Evolutionary conservation across 345 rosid species (phyloP), one percentile per base, ranked within the genome.

Genomic region (Aquilaria sinensis): DNA sequence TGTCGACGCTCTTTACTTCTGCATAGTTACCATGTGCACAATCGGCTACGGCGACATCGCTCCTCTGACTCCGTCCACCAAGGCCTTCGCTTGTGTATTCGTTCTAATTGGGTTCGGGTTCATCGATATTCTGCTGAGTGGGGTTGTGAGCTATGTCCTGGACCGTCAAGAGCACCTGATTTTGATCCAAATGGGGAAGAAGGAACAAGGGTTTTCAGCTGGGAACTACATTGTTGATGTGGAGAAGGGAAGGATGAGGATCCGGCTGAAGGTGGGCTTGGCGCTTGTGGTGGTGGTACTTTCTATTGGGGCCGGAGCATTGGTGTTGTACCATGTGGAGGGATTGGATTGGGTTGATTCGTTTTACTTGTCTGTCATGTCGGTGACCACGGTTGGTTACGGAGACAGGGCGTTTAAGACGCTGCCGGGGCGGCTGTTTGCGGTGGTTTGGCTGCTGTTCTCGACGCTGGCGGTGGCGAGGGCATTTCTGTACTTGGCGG

Each of bases 31-130:
- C 13, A 81, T 85, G 87, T 88, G 96, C 66, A 88, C 96, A 1
- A 88, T 88, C 16, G 96, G 96, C 13, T 88, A 88, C 31, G 96
- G 96, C 12, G 96, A 88, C 60, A 88, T 88, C 12, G 80, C 92
- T 32, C 96, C 92, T 29, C 52, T 72, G 56, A 85, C 85, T 7
- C 81, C 88, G 12, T 78, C 63, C 51, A 83, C 90, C 2, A 85
- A 88, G 74, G 60, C 74, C 52, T 88, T 88, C 72, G 82, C 96
- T 5, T 81, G 83, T 2, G 75, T 85, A 12, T 88, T 85, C 64
- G 96, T 88, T 9, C 50, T 88, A 61, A 78, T 88, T 46, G 92
- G 96, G 2, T 83, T 88, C 30, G 92, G 92, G 2, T 88, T 88
- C 53, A 67, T 88, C 4, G 92, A 84, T 67, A 79, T 85, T 23